Evolutionary conservation across 768 basidiomycete genomes (phyloP).

Genomic region (Leccinum disarticulatum): DNA sequence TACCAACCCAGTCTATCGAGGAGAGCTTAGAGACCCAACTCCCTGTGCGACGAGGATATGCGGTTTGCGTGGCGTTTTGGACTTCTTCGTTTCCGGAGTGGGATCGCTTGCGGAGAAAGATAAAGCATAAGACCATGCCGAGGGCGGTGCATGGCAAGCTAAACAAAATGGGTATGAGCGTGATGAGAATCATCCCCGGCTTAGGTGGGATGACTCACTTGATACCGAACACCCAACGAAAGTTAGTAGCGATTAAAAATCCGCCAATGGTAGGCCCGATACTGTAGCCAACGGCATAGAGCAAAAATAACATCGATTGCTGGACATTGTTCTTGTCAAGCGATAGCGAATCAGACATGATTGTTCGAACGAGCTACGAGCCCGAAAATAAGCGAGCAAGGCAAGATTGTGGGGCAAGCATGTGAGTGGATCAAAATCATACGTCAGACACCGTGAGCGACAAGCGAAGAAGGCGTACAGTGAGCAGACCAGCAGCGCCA

Average conservation of each 20-base stretch:
- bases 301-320: conserved; percentile 39
- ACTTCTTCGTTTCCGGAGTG: conserved; percentile 11
- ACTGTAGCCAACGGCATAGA: conserved; percentile 44
- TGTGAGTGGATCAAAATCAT: background rate
- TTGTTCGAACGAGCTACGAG: conserved; percentile 39
- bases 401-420: background rate
- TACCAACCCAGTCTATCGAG: conserved; percentile 49
- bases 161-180: background rate
- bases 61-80: background rate
- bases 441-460: background rate
- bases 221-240: conserved; percentile 57
- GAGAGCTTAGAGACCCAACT: conserved; percentile 31
- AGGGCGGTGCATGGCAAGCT: conserved; percentile 42
- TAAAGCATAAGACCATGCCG: conserved; percentile 39
- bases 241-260: conserved; percentile 38
- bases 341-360: conserved; percentile 44
- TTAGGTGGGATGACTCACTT: conserved; percentile 36
- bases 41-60: background rate
- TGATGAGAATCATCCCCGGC: background rate
- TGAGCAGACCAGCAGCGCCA: conserved; percentile 46
- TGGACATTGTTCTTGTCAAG: conserved; percentile 45
- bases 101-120: conserved; percentile 39
- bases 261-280: conserved; percentile 47
- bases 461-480: conserved; percentile 19
- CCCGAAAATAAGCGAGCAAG: background rate